These are phyloP conservation scores for Globisporangium ultimum DNA, from an alignment of 352 stramenopile species.

Conservation along the genomic window DNA sequence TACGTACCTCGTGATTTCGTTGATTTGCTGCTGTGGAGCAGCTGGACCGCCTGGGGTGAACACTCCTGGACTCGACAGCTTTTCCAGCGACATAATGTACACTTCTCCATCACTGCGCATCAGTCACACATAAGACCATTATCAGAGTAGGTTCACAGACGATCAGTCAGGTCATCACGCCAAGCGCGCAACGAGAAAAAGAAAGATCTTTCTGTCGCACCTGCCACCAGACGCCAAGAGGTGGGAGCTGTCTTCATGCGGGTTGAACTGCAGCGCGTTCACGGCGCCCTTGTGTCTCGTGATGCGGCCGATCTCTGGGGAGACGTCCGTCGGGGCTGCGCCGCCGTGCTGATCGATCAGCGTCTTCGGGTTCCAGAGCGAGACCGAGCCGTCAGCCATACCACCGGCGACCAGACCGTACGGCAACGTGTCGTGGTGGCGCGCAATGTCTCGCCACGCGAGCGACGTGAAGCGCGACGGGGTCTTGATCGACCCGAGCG, in stretches of 20 bases:
- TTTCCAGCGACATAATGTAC: conserved; percentile 93
- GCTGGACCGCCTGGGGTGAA: conserved; percentile 84
- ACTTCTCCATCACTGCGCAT: conserved; percentile 89
- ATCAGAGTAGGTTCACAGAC: conserved; percentile 1
- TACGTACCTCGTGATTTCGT: conserved; percentile 76
- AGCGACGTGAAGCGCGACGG: conserved; percentile 92
- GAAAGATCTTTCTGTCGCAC: conserved; percentile 10
- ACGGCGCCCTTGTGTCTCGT: conserved; percentile 88
- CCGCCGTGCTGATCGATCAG: conserved; percentile 67
- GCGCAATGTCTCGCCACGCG: conserved; percentile 88
- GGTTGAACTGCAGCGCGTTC: conserved; percentile 95
- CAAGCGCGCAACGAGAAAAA: neutral
- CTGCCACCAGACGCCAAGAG: conserved; percentile 91
- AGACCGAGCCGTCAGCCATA: conserved; percentile 96
- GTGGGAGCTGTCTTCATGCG: conserved; percentile 89
- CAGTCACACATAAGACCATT: neutral
- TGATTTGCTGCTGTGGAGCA: conserved; percentile 59
- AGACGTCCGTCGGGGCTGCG: conserved; percentile 25
- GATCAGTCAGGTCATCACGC: neutral
- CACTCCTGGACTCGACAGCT: conserved; percentile 84
- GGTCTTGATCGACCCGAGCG: conserved; percentile 88
- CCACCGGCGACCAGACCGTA: conserved; percentile 95
- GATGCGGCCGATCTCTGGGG: conserved; percentile 73
- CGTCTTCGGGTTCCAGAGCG: conserved; percentile 94
- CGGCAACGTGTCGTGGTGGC: conserved; percentile 67